Conservation (phyloP, 768 basidiomycete genomes). For the Tephrocybe sp. region DNA sequence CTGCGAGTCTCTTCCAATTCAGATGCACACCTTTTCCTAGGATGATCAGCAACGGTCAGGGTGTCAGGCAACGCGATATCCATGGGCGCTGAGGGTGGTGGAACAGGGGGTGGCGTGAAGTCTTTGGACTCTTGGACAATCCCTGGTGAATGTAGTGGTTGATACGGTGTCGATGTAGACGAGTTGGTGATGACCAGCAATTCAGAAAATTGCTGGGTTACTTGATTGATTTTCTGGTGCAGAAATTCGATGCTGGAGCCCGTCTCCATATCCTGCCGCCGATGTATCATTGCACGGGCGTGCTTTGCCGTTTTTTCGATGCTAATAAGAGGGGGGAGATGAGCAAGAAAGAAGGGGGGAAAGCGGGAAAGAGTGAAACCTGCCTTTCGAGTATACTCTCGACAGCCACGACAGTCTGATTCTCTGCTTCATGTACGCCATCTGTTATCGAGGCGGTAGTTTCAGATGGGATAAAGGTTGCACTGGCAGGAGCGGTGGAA, state of each 20-base stretch:
- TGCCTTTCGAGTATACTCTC: slow-evolving; percentile 57
- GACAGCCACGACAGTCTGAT: slow-evolving; percentile 37
- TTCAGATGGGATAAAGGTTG: slow-evolving; percentile 20
- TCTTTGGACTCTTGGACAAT: slow-evolving; percentile 12
- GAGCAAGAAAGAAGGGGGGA: slow-evolving; percentile 13
- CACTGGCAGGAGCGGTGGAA: slow-evolving; percentile 23
- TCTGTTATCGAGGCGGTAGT: slow-evolving; percentile 20
- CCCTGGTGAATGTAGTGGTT: slow-evolving; percentile 17
- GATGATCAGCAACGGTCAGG: slow-evolving; percentile 33
- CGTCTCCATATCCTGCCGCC: slow-evolving; percentile 45
- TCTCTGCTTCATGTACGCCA: slow-evolving; percentile 22
- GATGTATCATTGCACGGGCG: slow-evolving; percentile 45
- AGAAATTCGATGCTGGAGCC: slow-evolving; percentile 53
- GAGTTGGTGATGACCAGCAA: slow-evolving; percentile 30
- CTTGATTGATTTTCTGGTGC: slow-evolving; percentile 49
- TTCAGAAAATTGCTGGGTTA: slow-evolving; percentile 50
- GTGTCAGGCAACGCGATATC: slow-evolving; percentile 21
- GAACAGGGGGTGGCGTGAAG: slow-evolving; percentile 14
- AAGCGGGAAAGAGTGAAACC: slow-evolving; percentile 20
- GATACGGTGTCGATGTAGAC: slow-evolving; percentile 14
- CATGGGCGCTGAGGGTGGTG: slow-evolving; percentile 18
- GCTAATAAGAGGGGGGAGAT: slow-evolving; percentile 31
- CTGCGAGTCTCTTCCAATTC: slow-evolving; percentile 40
- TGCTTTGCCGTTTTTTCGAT: slow-evolving; percentile 61
- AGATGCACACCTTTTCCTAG: slow-evolving; percentile 43